Conservation (phyloP, 768 basidiomycete genomes). For the Termitomyces sp. region DNA sequence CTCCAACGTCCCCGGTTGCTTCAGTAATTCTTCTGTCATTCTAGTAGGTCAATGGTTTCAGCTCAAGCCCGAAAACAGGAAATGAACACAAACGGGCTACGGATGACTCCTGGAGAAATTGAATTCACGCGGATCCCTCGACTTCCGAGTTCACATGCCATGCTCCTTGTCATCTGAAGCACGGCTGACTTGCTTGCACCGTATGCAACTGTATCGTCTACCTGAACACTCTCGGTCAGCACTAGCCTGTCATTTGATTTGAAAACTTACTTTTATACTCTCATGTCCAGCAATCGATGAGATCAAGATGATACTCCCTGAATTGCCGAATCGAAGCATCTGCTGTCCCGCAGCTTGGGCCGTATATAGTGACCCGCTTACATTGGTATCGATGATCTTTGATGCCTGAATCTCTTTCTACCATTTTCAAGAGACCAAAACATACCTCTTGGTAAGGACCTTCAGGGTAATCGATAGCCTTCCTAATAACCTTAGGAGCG, state of each 20-base stretch:
- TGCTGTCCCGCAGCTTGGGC: no score
- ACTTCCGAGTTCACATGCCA: slow-evolving; percentile 71
- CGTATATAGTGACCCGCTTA: no score
- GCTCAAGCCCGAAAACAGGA: neutral
- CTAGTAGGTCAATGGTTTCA: slow-evolving; percentile 22
- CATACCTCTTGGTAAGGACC: slow-evolving; percentile 51
- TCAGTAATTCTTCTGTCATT: slow-evolving; percentile 69
- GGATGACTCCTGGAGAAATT: slow-evolving; percentile 70
- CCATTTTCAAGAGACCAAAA: neutral
- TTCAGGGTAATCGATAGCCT: slow-evolving; percentile 58
- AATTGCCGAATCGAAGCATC: no score
- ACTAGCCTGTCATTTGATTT: no score
- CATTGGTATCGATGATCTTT: no score
- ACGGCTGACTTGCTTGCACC: slow-evolving; percentile 73
- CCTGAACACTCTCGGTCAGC: neutral
- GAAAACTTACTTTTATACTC: no score
- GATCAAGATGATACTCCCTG: no score
- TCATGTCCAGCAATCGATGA: no score
- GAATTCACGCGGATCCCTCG: slow-evolving; percentile 66
- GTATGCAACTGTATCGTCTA: slow-evolving; percentile 32
- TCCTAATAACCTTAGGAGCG: slow-evolving; percentile 38
- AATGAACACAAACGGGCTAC: slow-evolving; percentile 42
- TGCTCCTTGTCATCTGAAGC: slow-evolving; percentile 73
- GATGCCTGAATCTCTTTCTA: neutral
- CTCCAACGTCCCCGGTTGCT: slow-evolving; percentile 51